Conservation (phyloP, 345 rosid genomes). For the Populus davidiana region DNA sequence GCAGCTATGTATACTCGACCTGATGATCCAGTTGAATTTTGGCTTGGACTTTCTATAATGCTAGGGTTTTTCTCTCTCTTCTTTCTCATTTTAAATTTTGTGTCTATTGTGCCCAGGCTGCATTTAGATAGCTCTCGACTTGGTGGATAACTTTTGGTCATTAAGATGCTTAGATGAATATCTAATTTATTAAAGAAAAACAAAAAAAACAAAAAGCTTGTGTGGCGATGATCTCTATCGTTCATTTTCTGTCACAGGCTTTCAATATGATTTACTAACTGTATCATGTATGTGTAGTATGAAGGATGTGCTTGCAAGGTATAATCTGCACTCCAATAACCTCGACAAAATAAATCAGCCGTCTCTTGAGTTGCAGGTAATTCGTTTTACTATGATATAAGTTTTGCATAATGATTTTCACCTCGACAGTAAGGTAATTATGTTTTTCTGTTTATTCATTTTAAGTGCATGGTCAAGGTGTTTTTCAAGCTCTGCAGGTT, state of each 20-base stretch:
- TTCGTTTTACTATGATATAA: not conserved
- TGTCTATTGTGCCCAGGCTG: too few species aligned
- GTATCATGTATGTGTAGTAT: slow-evolving; percentile 24
- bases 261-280: not conserved
- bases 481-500: not conserved
- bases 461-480: not conserved
- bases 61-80: too few species aligned
- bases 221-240: not conserved
- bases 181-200: not conserved
- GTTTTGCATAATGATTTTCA: not conserved
- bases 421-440: not conserved
- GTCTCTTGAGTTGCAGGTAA: slow-evolving; percentile 59
- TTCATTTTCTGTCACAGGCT: not conserved
- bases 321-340: slow-evolving; percentile 45
- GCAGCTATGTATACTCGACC: too few species aligned
- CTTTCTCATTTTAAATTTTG: too few species aligned
- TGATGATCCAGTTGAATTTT: too few species aligned
- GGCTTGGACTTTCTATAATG: too few species aligned
- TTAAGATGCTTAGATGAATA: not conserved
- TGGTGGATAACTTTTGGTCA: too few species aligned
- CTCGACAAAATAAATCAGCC: slow-evolving; percentile 42
- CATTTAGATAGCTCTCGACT: too few species aligned
- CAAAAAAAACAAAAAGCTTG: not conserved
- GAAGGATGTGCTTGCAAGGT: slow-evolving; percentile 48
- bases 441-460: not conserved